Conservation (phyloP, 2,329 filamentous ascomycete species). For the Bipolaris cookei region DNA sequence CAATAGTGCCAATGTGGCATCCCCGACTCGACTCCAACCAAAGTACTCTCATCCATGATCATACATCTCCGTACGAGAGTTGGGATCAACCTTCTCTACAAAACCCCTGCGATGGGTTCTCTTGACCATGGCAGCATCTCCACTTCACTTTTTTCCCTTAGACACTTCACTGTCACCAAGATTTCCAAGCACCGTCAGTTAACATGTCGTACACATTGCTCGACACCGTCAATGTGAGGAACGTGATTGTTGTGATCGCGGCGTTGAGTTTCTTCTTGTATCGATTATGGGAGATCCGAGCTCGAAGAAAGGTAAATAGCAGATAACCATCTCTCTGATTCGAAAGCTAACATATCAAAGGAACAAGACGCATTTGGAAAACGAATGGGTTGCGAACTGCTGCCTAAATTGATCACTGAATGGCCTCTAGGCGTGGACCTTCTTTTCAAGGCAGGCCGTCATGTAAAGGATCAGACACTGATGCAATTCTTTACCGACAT, state of each 20-base stretch:
- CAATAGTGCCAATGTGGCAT: neutral
- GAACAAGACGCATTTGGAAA: neutral
- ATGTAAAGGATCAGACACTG: neutral
- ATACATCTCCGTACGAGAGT: too few species aligned
- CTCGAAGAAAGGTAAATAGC: neutral
- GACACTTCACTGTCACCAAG: too few species aligned
- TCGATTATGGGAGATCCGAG: neutral
- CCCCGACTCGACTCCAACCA: too few species aligned
- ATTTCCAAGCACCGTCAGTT: neutral
- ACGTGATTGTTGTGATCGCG: neutral
- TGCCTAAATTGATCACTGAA: neutral
- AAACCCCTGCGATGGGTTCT: neutral
- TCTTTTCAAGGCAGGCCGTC: neutral
- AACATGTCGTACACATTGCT: neutral
- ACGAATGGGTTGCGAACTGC: neutral
- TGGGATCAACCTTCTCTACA: neutral
- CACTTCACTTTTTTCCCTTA: neutral
- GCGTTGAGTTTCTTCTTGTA: neutral
- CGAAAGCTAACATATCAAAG: neutral
- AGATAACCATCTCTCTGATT: neutral
- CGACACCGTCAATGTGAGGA: neutral
- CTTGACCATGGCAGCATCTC: neutral
- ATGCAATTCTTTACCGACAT: neutral
- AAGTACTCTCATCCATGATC: too few species aligned
- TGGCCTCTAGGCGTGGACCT: conserved; percentile 1